phyloP scores from a whole-genome alignment of 768 basidiomycete species.

The Tulasnella calospora region DNA sequence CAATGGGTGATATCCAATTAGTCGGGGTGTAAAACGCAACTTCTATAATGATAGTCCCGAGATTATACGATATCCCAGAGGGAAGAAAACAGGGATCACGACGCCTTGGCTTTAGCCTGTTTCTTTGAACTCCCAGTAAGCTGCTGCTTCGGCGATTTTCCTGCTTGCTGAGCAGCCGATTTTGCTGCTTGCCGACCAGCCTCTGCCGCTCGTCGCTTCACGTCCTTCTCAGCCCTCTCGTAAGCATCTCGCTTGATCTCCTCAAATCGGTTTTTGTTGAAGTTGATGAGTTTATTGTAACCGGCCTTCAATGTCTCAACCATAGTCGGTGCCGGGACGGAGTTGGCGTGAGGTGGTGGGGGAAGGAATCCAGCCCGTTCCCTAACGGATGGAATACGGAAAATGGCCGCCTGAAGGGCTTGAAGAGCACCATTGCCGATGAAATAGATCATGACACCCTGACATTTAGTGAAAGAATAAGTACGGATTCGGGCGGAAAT shows the following conservation, averaged over 20 bases:
- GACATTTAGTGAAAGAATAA: neutral
- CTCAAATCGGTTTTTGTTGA: conserved; percentile 22
- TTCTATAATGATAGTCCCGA: conserved; percentile 8
- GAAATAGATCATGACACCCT: conserved; percentile 61
- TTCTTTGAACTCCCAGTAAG: neutral
- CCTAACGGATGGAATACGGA: conserved; percentile 47
- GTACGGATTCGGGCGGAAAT: neutral
- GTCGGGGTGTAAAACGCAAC: neutral
- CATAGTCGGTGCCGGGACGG: conserved; percentile 6
- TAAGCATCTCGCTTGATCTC: conserved; percentile 15
- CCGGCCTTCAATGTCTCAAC: conserved; percentile 15
- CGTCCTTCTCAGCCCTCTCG: conserved; percentile 7
- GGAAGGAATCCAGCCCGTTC: conserved; percentile 33
- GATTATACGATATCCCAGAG: neutral
- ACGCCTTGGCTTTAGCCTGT: neutral
- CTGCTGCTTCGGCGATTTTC: neutral
- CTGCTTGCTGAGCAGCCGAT: neutral
- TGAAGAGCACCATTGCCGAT: conserved; percentile 49
- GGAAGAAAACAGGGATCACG: neutral
- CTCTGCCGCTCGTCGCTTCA: conserved; percentile 6
- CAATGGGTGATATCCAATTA: neutral
- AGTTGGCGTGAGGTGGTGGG: conserved; percentile 24
- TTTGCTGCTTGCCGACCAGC: neutral
- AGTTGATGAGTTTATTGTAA: conserved; percentile 15
- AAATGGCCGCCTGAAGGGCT: conserved; percentile 47